Base-by-base conservation (phyloP, 1,139 yeast species). In the Taiozyma sp. region DNA sequence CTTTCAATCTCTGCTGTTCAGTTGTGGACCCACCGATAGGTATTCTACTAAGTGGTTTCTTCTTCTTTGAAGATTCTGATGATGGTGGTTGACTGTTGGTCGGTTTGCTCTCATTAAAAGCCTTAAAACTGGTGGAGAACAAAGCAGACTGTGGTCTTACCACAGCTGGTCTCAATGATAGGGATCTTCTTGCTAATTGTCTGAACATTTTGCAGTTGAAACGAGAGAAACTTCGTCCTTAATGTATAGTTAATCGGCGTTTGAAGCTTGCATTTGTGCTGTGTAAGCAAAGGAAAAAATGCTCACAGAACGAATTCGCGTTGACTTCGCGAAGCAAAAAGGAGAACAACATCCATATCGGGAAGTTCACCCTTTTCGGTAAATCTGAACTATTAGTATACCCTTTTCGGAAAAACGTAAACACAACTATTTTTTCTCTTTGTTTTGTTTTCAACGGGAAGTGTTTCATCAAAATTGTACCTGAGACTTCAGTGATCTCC, bases 11-110 rank as follows among this genome's bases (percentile, higher is more conserved):
- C 55, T 66, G 71, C 45, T 71, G 66, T 56, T 66, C 57, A 47
- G 68, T 57, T 59, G 79, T 41, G 61, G 79, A 60, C 62, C 85
- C 75, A 62, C 90, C 76, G 56, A 84, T 66, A 43, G 84, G 76
- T 56, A 82, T 72, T 65, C 87, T 62, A 59, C 79, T 75, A 54
- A 77, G 58, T 10, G 80, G 80, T 57, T 75, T 75, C 54, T 71
- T 68, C 44, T 71, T 68, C 50, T 54, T 53, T 36, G 54, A 49
- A 47, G 63, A 62, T 7, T 27, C 50, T 39, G 51, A 30, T 23
- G 56, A 32, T 48, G 54, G 22, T 14, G 44, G 27, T 24, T 24
- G 27, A 24, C 4, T 27, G 16, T 29, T 39, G 53, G 47, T 40
- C 45, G 51, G 8, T 44, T 51, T 58, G 9, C 29, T 19, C 30